Evolutionary conservation across 1,139 yeast genomes (phyloP).

Genomic region (Casaregolazyma suthepensis): DNA sequence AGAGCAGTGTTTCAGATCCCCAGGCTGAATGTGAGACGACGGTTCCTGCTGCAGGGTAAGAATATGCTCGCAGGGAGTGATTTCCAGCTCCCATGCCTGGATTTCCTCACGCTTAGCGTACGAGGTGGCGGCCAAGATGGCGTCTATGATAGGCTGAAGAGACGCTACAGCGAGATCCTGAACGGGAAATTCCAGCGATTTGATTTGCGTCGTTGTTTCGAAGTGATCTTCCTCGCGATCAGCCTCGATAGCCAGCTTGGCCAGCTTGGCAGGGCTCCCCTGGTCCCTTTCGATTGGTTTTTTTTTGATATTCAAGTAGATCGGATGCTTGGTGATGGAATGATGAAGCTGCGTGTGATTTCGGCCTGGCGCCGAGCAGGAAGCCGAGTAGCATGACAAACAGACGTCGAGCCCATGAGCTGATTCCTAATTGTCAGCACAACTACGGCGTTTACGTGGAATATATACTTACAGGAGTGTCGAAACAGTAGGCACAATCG

Average conservation of each 20-base stretch:
- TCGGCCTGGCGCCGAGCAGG: slow-evolving; percentile 44
- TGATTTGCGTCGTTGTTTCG: slow-evolving; percentile 44
- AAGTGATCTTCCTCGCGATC: slow-evolving; percentile 63
- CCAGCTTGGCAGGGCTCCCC: slow-evolving; percentile 48
- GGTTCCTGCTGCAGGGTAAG: slow-evolving; percentile 41
- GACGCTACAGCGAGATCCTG: slow-evolving; percentile 15
- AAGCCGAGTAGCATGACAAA: slow-evolving; percentile 57
- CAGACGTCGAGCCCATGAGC: slow-evolving; percentile 66
- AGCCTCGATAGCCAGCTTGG: slow-evolving; percentile 70
- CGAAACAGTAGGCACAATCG: slow-evolving; percentile 78
- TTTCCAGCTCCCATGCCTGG: slow-evolving; percentile 88
- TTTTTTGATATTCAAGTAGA: slow-evolving; percentile 54
- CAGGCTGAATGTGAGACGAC: slow-evolving; percentile 14
- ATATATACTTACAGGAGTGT: slow-evolving; percentile 42
- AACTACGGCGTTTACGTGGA: background rate
- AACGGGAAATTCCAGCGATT: slow-evolving; percentile 34
- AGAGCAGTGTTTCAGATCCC: slow-evolving; percentile 41
- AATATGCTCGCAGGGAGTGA: slow-evolving; percentile 73
- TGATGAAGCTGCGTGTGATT: slow-evolving; percentile 54
- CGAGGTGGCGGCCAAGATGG: slow-evolving; percentile 60
- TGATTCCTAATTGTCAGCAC: slow-evolving; percentile 36
- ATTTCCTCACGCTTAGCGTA: slow-evolving; percentile 63
- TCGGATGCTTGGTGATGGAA: slow-evolving; percentile 44
- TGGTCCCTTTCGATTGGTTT: slow-evolving; percentile 33
- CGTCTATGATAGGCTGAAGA: slow-evolving; percentile 35